Base-by-base conservation (phyloP, 2,329 filamentous ascomycete genomes). In the Aureobasidium mangrovei region DNA sequence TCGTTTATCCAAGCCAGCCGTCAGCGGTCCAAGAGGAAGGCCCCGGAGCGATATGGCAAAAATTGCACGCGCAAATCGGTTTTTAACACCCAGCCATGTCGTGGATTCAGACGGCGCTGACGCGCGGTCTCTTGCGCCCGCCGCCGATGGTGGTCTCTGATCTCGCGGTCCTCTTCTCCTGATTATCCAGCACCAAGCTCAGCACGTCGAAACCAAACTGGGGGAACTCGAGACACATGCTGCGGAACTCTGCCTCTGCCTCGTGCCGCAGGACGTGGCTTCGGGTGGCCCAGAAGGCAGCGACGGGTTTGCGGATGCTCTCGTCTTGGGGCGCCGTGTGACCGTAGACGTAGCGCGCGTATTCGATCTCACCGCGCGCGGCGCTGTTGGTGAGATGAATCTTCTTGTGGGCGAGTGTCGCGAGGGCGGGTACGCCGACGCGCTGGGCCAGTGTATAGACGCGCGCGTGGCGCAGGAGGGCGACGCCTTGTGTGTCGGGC, bases 131-230 rank as follows among this genome's bases (percentile, higher is more conserved):
- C 64, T 71, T 71, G 59, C 68, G 59, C 33, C 63, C 65, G 39
- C 62, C 62, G 10, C 60, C 61, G 3, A 65, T 66, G 1, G 62
- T 60, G n/a, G 65, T 69, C 56, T 72, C 71, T 39, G 62, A 58
- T 44, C 67, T 61, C 56, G 59, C 60, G 53, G 60, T 67, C 51
- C 69, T 63, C 73, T 74, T 75, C 67, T 77, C 74, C 60, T 74
- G 70, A 59, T 70, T 68, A 63, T 77, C 74, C 10, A 77, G 70
- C 56, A 77, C 73, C 60, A 88, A 59, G 60, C 82, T 90, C 57
- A 96, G 80, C 54, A 97, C 87, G 69, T 96, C 91, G 74, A 91
- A 96, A 65, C 86, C 86, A 67, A 96, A 96, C 67, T 94, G 86
- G 18, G 91, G 91, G 67, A 84, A 90, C 72, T 95, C 87, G 67